Evolutionary conservation across 345 rosid genomes (phyloP), one percentile per base, ranked within the genome.

Genomic region (Moringa oleifera): DNA sequence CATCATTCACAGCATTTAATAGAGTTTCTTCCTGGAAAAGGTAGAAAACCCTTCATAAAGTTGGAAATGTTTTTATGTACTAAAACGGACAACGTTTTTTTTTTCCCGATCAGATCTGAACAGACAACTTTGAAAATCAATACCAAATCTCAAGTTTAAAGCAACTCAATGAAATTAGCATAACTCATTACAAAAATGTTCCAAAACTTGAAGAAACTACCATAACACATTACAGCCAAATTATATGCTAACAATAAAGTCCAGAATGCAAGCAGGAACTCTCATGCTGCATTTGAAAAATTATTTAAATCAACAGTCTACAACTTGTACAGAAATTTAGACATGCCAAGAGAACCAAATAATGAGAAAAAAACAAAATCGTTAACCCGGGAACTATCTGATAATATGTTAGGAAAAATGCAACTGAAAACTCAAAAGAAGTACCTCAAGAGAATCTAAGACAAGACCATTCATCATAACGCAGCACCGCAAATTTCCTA

Each of bases 401-500:
- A 64, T 60, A 28, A 28, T 8, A 55, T 18, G 54, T 19, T 21
- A 15, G 15, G 36, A 52, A 5, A 16, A 33, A 55, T 58, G 37
- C 55, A 55, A 50, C 21, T 36, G 60, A 50, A 55, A 28, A 71
- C 17, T 31, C 16, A 65, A 54, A 50, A 64, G 58, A 61, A 70
- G 57, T 79, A 94, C 97, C 99, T 94, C 96, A 46, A 74, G 73
- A 73, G 97, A 75, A 71, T 90, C 95, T 69, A 74, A 61, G 78
- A 94, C 99, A 69, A 94, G 92, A 18, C 99, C 99, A 77, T 94
- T 94, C 99, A 94, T 86, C 80, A 94, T 75, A 59, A 90, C 79
- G 68, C 83, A 77, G 59, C 95, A 83, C 64, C 75, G 73, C 72
- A 85, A 51, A 77, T 88, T 86, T 59, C 79, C 70, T 75, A 94